Conservation (phyloP, 2,329 filamentous ascomycete species). For the Colletotrichum sojae region DNA sequence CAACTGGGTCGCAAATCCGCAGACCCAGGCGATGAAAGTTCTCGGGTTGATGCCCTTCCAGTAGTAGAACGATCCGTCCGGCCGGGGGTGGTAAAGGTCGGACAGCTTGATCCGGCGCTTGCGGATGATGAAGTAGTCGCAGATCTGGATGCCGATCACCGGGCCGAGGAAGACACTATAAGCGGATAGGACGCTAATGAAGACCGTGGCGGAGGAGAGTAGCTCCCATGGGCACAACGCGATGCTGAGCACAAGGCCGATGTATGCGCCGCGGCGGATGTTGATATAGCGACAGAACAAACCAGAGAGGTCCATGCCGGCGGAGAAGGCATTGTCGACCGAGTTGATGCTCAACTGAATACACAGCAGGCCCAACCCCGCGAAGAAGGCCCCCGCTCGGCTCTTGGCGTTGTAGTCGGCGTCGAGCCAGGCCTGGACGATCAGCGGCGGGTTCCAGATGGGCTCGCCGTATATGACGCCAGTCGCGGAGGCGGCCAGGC, state of each 20-base stretch:
- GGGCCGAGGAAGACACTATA: slow-evolving; percentile 56
- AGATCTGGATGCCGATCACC: slow-evolving; percentile 56
- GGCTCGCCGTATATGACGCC: slow-evolving; percentile 51
- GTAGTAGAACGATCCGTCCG: slow-evolving; percentile 55
- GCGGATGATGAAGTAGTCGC: slow-evolving; percentile 52
- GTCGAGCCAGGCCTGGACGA: slow-evolving; percentile 36
- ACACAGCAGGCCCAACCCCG: slow-evolving; percentile 39
- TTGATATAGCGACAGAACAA: slow-evolving; percentile 68
- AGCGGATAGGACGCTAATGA: slow-evolving; percentile 53
- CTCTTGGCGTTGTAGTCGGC: slow-evolving; percentile 26
- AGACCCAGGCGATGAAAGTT: slow-evolving; percentile 54
- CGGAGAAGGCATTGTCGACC: slow-evolving; percentile 48
- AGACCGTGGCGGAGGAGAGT: slow-evolving; percentile 54
- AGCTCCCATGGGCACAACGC: slow-evolving; percentile 66
- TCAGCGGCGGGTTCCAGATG: slow-evolving; percentile 57
- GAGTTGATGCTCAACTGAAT: slow-evolving; percentile 42
- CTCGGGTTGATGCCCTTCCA: slow-evolving; percentile 55
- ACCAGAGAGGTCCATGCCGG: slow-evolving; percentile 69
- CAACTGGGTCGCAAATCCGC: slow-evolving; percentile 50
- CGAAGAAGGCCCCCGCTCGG: slow-evolving; percentile 41
- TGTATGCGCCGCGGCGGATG: slow-evolving; percentile 67
- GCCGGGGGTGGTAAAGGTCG: slow-evolving; percentile 54
- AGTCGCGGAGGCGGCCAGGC: slow-evolving; percentile 49
- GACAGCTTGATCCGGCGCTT: slow-evolving; percentile 53
- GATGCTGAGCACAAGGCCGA: slow-evolving; percentile 61